A percentile compares a stretch with the other conserved stretches of the same genome.
Conservation (phyloP, 106 monocot species). For the Alisma plantagoaquatica region DNA sequence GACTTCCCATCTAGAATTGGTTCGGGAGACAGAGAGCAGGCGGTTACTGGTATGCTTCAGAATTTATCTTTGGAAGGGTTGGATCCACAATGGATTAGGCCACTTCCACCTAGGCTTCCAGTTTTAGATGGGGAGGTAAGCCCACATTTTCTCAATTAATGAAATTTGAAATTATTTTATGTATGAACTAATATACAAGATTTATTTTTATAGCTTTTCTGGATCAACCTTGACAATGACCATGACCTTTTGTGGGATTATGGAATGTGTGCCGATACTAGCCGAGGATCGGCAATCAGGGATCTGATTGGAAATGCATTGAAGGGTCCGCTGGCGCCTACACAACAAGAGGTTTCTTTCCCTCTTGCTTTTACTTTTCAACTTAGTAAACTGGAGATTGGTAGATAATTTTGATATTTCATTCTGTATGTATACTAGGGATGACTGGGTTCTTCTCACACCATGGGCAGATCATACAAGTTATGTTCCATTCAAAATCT, state of each 20-base stretch:
- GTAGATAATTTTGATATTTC: no score
- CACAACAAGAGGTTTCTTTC: constrained; percentile 86
- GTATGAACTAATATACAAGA: no score
- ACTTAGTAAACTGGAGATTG: no score
- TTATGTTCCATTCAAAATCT: no score
- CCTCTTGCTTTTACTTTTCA: no score
- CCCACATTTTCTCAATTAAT: no score
- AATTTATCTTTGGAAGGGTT: constrained; percentile 45
- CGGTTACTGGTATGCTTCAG: constrained; percentile 42
- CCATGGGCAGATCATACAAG: no score
- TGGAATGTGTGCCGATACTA: constrained; percentile 83
- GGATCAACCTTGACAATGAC: constrained; percentile 60
- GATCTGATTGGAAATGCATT: constrained; percentile 67
- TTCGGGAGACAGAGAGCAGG: constrained; percentile 46
- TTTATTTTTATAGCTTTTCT: constrained; percentile 36
- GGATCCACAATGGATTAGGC: constrained; percentile 75
- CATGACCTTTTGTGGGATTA: constrained; percentile 87
- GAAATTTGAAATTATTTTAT: no score
- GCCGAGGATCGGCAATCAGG: constrained; percentile 62
- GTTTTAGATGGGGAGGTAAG: constrained; percentile 80
- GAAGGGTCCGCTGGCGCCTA: constrained; percentile 68
- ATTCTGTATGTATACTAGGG: no score
- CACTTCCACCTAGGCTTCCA: constrained; percentile 63
- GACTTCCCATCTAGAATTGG: constrained; percentile 25
- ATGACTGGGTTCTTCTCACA: no score